Base-by-base conservation (phyloP, 2,329 filamentous ascomycete genomes). In the Colletotrichum horii region DNA sequence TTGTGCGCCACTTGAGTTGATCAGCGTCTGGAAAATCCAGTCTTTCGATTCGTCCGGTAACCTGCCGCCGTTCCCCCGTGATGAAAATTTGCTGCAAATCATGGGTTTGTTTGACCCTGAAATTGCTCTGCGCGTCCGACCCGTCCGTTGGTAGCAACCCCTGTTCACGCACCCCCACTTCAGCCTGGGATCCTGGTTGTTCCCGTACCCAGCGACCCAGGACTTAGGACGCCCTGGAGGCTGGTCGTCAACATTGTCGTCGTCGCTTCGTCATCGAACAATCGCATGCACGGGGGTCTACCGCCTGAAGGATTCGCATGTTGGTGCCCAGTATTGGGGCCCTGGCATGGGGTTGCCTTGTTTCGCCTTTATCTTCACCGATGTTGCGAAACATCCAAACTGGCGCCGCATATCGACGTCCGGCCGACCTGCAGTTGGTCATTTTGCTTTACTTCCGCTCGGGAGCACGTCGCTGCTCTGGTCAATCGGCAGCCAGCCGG, bases 81-180 rank as follows among this genome's bases (percentile, higher is more conserved):
- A 70, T 76, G 24, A 71, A 65, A 76, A 70, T 66, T 62, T 76
- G 71, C 60, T 48, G 66, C 71, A 66, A 75, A 70, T 55, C 43
- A 75, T 66, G 73, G 58, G 70, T 38, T 69, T 68, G 64, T 73
- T 69, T 75, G 64, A 75, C 70, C 70, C 66, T 75, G 60, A 75
- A 71, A 71, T 70, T 75, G 74, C 74, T 70, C 62, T 55, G 67
- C 71, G 71, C 38, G 62, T 60, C 36, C 71, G 52, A 71, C 71
- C 66, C 71, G 62, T 61, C 55, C 66, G 66, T 71, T 67, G 71
- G 74, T 56, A 66, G 71, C 52, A 48, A 55, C 71, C 66, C 66
- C 61, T 70, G 66, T 38, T 67, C 28, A 19, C 16, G n/a, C 58
- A 52, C 70, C 70, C 69, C 74, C 74, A 75, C 71, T 38, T 38